These are phyloP conservation scores for Diaporthe helianthi DNA, from an alignment of 2,329 filamentous ascomycete species.

Conservation along the genomic window DNA sequence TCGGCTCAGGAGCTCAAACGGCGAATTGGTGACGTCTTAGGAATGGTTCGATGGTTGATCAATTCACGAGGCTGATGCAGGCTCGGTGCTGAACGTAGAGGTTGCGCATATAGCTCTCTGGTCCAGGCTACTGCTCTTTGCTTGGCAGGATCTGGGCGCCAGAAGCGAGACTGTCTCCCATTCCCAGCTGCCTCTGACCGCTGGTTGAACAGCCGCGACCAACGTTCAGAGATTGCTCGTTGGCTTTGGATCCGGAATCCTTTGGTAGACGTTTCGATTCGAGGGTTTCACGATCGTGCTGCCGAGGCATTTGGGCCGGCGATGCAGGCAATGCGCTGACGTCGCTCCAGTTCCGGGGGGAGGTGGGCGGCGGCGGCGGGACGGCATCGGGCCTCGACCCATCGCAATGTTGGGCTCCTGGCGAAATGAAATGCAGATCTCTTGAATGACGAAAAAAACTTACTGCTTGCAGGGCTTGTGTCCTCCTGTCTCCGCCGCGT, in stretches of 20 bases:
- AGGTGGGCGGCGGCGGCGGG: not conserved
- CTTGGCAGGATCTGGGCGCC: constrained; percentile 16
- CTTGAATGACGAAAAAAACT: not conserved
- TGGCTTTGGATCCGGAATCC: no score
- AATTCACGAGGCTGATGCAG: not conserved
- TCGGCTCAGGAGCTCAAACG: not conserved
- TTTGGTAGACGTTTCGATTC: not conserved
- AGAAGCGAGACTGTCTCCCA: not conserved
- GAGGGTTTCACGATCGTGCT: not conserved
- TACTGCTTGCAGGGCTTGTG: constrained; percentile 24
- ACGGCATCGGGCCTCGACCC: not conserved
- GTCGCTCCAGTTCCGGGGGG: constrained; percentile 20
- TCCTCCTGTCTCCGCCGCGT: constrained; percentile 23
- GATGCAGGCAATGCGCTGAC: constrained; percentile 16
- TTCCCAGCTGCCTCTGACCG: not conserved
- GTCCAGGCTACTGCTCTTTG: not conserved
- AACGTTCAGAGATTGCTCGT: not conserved
- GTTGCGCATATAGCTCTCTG: not conserved
- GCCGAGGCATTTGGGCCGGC: not conserved
- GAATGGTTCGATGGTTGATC: no score
- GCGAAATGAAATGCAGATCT: not conserved
- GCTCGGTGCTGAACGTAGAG: not conserved
- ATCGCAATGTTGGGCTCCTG: constrained; percentile 12
- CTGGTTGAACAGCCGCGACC: not conserved
- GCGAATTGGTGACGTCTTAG: not conserved